Base-by-base conservation (phyloP, 768 basidiomycete genomes). In the Scleroderma bovista region DNA sequence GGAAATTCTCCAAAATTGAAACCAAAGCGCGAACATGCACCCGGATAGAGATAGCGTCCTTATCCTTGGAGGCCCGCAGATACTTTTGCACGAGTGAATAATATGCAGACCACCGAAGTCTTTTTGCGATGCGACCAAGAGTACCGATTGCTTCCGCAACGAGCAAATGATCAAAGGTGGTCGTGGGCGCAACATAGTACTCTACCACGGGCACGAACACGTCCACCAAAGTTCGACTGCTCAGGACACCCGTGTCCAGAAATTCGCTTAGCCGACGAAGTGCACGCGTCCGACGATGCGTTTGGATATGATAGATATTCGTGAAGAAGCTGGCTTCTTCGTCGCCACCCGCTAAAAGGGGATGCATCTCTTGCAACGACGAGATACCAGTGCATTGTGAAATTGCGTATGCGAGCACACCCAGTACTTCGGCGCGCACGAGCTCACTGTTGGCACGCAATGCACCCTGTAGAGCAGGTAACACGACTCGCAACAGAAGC, bases 291-390 rank as follows among this genome's bases (percentile, higher is more conserved):
- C 95, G 83, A 54, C 94, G 82, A 65, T 97, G 94, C 3, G 86
- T 71, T 68, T 99, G 96, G 39, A 98, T 80, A 62, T 99, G 96
- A 47, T 87, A 80, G 43, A 97, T 82, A 66, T 99, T 99, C 73
- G 85, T 86, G 78, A 99, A 98, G 72, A 98, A 94, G 62, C 87
- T 93, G 29, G 92, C 93, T 66, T 99, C 95, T 44, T 88, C 85
- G 61, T 98, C 93, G 1, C 91, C 94, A 16, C 76, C 81, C 8
- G 88, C 90, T 29, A 97, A 76, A 7, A 98, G 69, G 11, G 83
- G 75, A 20, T 72, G 80, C 82, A 98, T 84, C 61, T 97, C 93
- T 44, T 81, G 81, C 23, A 97, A 67, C 2, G 77, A 65, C 1
- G 70, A 60, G 26, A 93, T 71, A 17, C 73, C 67, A 6, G 75